phyloP scores from a whole-genome alignment of 2,329 filamentous ascomycete species.

The Fonsecaea multimorphosa region DNA sequence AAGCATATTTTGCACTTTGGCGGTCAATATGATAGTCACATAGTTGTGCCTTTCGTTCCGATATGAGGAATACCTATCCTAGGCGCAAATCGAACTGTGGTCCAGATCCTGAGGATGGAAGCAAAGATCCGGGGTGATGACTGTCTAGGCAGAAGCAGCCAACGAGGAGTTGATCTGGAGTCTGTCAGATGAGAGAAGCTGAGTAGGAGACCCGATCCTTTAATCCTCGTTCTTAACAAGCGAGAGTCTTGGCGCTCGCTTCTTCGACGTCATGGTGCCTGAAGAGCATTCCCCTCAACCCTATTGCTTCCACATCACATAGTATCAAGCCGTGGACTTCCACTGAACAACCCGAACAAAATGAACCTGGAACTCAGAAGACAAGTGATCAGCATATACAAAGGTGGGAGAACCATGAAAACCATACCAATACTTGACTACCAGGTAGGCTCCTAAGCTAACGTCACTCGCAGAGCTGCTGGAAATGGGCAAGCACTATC shows the following conservation, averaged over 20 bases:
- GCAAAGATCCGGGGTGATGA: too few species aligned
- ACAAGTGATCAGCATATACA: slow-evolving; percentile 86
- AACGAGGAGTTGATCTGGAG: not conserved
- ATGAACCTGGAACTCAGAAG: slow-evolving; percentile 68
- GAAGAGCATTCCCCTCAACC: not conserved
- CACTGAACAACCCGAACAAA: slow-evolving; percentile 2
- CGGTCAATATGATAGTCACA: slow-evolving; percentile 3
- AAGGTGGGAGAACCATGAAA: slow-evolving; percentile 62
- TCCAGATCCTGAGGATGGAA: too few species aligned
- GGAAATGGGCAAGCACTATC: slow-evolving; percentile 83
- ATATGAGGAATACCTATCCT: slow-evolving; percentile 2
- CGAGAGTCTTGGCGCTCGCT: not conserved
- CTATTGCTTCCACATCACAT: not conserved
- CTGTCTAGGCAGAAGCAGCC: not conserved
- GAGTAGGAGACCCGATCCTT: too few species aligned
- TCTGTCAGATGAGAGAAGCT: too few species aligned
- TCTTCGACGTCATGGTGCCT: slow-evolving; percentile 8
- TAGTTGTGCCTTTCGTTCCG: slow-evolving; percentile 14
- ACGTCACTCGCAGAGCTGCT: slow-evolving; percentile 69
- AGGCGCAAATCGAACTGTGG: too few species aligned
- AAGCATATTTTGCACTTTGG: slow-evolving; percentile 19
- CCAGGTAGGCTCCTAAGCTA: not conserved
- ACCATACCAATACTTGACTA: not conserved
- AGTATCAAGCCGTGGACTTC: not conserved
- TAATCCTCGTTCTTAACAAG: too few species aligned